Evolutionary conservation across 495 filamentous ascomycete species (phyloP).

Genomic region (Penicillium daleae): DNA sequence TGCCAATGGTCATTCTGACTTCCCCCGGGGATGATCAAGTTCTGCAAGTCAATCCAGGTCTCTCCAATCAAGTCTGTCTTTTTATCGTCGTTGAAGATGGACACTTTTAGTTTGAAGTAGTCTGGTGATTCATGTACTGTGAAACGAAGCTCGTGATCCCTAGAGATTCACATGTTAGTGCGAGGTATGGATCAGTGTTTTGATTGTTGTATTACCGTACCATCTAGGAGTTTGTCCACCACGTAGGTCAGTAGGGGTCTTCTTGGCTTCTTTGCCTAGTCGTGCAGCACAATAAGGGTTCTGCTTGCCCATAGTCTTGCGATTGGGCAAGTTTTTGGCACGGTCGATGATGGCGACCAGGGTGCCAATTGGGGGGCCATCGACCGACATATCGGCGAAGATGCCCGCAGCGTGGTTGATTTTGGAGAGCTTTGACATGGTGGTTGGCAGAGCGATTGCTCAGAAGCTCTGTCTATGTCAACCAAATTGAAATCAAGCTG

Average conservation of each 20-base stretch:
- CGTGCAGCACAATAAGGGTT: constrained; percentile 95
- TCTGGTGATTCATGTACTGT: constrained; percentile 95
- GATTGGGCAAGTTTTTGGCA: constrained; percentile 94
- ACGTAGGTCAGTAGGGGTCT: constrained; percentile 90
- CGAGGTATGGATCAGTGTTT: background rate
- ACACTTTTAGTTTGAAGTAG: constrained; percentile 91
- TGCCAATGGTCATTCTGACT: constrained; percentile 95
- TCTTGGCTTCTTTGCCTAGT: constrained; percentile 96
- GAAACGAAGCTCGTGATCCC: constrained; percentile 97
- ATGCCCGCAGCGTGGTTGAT: constrained; percentile 85
- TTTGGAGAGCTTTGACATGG: constrained; percentile 38
- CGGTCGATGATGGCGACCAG: constrained; percentile 90
- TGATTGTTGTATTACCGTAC: constrained; percentile 53
- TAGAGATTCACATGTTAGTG: constrained; percentile 45
- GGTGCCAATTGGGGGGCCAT: constrained; percentile 93
- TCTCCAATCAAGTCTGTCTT: constrained; percentile 96
- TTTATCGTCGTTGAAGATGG: constrained; percentile 97
- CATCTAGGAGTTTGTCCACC: constrained; percentile 96
- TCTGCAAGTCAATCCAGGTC: constrained; percentile 79
- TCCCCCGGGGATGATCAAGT: constrained; percentile 81
- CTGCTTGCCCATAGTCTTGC: constrained; percentile 97
- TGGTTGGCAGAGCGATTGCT: constrained; percentile 16
- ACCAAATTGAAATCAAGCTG: background rate
- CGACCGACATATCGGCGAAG: constrained; percentile 91
- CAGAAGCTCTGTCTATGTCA: background rate